These are phyloP conservation scores for Calcarisporium arbuscula DNA, from an alignment of 2,329 filamentous ascomycete species.

Conservation along the genomic window DNA sequence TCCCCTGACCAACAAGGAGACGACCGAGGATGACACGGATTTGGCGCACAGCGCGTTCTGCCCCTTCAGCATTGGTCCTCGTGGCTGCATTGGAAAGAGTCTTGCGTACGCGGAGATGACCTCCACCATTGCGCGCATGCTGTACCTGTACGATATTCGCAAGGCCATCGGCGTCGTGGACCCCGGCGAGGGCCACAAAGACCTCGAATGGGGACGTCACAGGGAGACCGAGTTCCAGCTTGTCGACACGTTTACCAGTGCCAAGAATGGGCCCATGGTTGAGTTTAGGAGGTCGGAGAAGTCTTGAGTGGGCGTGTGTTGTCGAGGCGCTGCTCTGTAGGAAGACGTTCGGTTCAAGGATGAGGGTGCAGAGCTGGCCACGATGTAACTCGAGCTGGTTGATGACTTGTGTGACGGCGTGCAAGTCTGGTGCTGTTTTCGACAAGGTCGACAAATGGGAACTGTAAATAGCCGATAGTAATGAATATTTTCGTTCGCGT, in stretches of 20 bases:
- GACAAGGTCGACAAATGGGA: too few species aligned
- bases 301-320: too few species aligned
- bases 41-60: constrained; percentile 64
- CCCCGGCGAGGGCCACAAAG: constrained; percentile 44
- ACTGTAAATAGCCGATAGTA: too few species aligned
- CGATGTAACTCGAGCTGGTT: too few species aligned
- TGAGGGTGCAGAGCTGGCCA: too few species aligned
- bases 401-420: too few species aligned
- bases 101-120: constrained; percentile 63
- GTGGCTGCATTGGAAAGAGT: constrained; percentile 67
- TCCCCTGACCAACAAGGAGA: constrained; percentile 26
- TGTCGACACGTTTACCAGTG: constrained; percentile 65
- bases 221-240: constrained; percentile 60
- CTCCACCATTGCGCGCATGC: constrained; percentile 52
- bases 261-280: constrained; percentile 65
- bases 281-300: constrained; percentile 43
- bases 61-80: constrained; percentile 63
- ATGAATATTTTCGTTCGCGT: too few species aligned
- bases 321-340: too few species aligned
- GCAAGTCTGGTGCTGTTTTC: too few species aligned
- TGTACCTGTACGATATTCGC: constrained; percentile 57
- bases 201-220: constrained; percentile 48
- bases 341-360: too few species aligned
- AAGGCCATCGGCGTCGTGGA: constrained; percentile 41
- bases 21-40: constrained; percentile 44